These are phyloP conservation scores for Puya raimondii DNA, from an alignment of 176 grass and related monocot genomes.

Conservation along the genomic window DNA sequence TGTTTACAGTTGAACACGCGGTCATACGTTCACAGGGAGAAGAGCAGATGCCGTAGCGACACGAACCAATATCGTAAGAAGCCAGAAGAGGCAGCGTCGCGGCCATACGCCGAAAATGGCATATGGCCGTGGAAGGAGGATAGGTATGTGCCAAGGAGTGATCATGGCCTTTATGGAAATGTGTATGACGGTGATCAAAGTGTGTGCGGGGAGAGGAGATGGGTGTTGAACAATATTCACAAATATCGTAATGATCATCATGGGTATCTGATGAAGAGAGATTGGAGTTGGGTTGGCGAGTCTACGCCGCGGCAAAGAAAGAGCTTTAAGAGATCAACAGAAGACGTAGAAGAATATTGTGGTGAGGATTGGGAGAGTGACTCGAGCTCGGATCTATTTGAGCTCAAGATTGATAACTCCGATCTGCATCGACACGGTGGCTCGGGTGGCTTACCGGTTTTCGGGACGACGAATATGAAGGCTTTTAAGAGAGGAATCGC, in stretches of 20 bases:
- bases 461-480: too few species aligned
- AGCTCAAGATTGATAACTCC: not conserved
- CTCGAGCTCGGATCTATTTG: constrained; percentile 1
- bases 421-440: not conserved
- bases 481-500: not conserved
- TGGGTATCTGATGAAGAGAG: not conserved
- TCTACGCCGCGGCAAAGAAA: not conserved
- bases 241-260: too few species aligned
- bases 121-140: too few species aligned
- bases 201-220: too few species aligned
- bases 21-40: not conserved
- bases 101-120: too few species aligned
- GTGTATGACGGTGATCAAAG: too few species aligned
- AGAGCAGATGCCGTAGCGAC: not conserved
- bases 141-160: too few species aligned
- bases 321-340: not conserved
- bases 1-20: not conserved
- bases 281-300: not conserved
- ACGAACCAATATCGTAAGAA: not conserved
- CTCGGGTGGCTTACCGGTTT: too few species aligned
- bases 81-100: too few species aligned
- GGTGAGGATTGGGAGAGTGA: not conserved
- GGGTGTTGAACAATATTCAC: too few species aligned
- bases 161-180: too few species aligned
- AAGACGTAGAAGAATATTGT: not conserved